Percentiles rank a stretch among this genome's conserved stretches.
phyloP scores from a whole-genome alignment of 306 rosid species.

The Quercus parvula region DNA sequence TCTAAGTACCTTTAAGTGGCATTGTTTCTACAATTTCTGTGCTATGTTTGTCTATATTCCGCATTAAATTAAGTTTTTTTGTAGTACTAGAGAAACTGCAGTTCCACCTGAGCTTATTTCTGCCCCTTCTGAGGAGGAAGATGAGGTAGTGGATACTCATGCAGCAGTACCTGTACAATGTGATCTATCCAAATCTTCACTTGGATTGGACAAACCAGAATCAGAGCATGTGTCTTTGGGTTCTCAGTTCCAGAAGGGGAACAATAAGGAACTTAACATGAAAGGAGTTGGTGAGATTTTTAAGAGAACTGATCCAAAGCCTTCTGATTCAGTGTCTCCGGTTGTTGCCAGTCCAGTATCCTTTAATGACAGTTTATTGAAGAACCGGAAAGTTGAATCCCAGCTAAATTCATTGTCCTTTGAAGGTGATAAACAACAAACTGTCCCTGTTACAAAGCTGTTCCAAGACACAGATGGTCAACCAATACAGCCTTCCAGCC shows the following conservation, averaged over 20 bases:
- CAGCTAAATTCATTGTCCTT: slow-evolving; percentile 26
- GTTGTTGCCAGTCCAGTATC: slow-evolving; percentile 22
- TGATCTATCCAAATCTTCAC: slow-evolving; percentile 25
- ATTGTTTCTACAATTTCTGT: not conserved
- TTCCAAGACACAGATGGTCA: slow-evolving; percentile 16
- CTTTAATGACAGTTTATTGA: slow-evolving; percentile 18
- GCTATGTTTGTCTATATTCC: slow-evolving; percentile 4
- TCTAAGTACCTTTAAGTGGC: slow-evolving; percentile 6
- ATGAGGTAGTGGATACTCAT: slow-evolving; percentile 39
- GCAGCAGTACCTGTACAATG: slow-evolving; percentile 21
- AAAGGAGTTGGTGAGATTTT: slow-evolving; percentile 18
- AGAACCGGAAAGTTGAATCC: slow-evolving; percentile 33
- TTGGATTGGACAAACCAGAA: slow-evolving; percentile 33
- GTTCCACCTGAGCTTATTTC: slow-evolving; percentile 41
- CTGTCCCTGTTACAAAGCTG: slow-evolving; percentile 18
- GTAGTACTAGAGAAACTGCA: slow-evolving; percentile 44
- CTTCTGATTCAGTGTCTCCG: slow-evolving; percentile 28
- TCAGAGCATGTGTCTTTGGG: slow-evolving; percentile 22
- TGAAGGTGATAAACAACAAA: slow-evolving; percentile 31
- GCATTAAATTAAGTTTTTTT: slow-evolving; percentile 32
- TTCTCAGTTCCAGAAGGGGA: not conserved
- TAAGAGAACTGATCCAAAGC: slow-evolving; percentile 36
- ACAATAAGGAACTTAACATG: slow-evolving; percentile 25
- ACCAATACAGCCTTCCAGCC: slow-evolving; percentile 11
- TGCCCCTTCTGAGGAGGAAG: slow-evolving; percentile 40